Evolutionary conservation across 108 stramenopile species (phyloP), one percentile per base, ranked within the genome.

Genomic region (Cafeteria roenbergensis): DNA sequence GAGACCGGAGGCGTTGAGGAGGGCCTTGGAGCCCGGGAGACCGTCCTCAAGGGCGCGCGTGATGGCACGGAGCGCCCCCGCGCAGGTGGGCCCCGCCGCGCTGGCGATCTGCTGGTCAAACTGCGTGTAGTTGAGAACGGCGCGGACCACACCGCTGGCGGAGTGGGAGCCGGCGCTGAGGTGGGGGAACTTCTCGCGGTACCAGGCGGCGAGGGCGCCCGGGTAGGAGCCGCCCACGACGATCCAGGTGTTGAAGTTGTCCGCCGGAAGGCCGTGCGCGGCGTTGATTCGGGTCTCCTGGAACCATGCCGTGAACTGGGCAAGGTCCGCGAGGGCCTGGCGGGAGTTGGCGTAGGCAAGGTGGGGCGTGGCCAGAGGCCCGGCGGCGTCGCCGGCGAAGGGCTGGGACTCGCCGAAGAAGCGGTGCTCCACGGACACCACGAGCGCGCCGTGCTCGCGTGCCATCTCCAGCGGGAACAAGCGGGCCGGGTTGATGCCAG

Each of bases 151-250:
- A 22, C 59, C 59, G 24, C 24, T n/a, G 59, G 21, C n/a, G 37
- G 21, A 24, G n/a, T 61, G 59, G 24, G 22, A 22, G 36, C 59
- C 70, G 26, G 25, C 32, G 27, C 50, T 62, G 8, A 71, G 32
- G 34, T 51, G 48, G 27, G 70, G 70, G 63, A 28, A 71, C 33
- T 50, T 61, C 12, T 65, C 20, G 22, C 70, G 42, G 28, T 62
- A 30, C 34, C 62, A 34, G 9, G 70, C 64, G 2, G 70, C 70
- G 21, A 71, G 35, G 62, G 63, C 63, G 30, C 70, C 70, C 6
- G 70, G 70, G 56, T 71, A 71, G 9, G 57, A 60, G 32, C 70
- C 70, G 27, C 70, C 70, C 24, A 31, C 62, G 51, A 42, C 55
- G 22, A 71, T 51, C 64, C 64, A 65, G 24, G 2, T 34, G 64